phyloP scores from a whole-genome alignment of 345 rosid genomes.

The Balakata baccata region DNA sequence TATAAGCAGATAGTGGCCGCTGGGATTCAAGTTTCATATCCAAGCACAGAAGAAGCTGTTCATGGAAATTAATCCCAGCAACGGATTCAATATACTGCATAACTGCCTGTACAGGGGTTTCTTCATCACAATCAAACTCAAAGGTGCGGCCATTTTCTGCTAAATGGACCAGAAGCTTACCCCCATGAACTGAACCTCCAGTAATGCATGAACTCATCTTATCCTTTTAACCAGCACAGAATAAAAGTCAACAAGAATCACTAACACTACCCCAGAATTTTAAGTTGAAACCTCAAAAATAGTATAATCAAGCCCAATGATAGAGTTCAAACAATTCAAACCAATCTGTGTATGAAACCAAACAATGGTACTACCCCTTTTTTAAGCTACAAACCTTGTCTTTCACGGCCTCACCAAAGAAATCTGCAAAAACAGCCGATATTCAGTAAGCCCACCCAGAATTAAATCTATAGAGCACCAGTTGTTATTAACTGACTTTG shows the following conservation, averaged over 20 bases:
- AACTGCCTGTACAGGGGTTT: constrained; percentile 64
- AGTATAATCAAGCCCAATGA: constrained; percentile 11
- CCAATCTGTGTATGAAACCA: constrained; percentile 10
- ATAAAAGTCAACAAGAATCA: constrained; percentile 10
- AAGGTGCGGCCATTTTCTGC: constrained; percentile 86
- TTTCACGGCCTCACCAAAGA: constrained; percentile 22
- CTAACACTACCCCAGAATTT: neutral
- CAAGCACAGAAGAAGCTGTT: constrained; percentile 79
- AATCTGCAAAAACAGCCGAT: constrained; percentile 20
- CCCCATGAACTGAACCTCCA: constrained; percentile 46
- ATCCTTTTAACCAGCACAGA: constrained; percentile 31
- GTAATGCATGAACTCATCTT: constrained; percentile 72
- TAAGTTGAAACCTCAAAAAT: neutral
- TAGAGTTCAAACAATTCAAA: constrained; percentile 6
- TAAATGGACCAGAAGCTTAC: constrained; percentile 75
- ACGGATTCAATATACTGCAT: constrained; percentile 61
- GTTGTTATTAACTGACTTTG: constrained; percentile 5
- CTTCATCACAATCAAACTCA: constrained; percentile 62
- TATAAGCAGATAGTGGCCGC: constrained; percentile 61
- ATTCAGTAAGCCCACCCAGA: constrained; percentile 13
- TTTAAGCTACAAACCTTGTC: constrained; percentile 18
- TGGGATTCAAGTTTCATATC: constrained; percentile 87
- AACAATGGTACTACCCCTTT: constrained; percentile 5
- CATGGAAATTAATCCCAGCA: constrained; percentile 54
- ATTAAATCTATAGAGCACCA: constrained; percentile 4